A percentile compares a stretch with the other conserved stretches of the same genome.
phyloP scores from a whole-genome alignment of 2,329 filamentous ascomycete species.

The Penicillium paneum region DNA sequence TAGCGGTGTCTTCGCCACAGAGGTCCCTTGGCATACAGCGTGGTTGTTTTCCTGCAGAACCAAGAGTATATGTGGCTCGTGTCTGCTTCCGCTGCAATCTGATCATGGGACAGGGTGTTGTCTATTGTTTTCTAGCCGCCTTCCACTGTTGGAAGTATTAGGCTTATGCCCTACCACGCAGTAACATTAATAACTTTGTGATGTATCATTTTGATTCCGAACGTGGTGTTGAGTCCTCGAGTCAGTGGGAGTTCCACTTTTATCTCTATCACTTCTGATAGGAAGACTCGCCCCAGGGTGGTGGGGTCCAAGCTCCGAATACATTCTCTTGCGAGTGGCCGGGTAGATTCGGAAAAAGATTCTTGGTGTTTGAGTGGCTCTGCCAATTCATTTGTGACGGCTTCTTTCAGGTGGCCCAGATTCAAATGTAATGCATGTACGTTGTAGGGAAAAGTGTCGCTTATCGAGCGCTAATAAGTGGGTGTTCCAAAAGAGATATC shows the following conservation, averaged over 20 bases:
- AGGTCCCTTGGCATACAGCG: conserved; percentile 18
- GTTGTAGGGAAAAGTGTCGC: background rate
- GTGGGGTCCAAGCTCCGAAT: conserved; percentile 18
- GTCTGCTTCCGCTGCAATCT: conserved; percentile 3
- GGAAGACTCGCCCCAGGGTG: conserved; percentile 5
- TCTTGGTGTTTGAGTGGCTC: conserved; percentile 2
- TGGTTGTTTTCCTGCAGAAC: conserved; percentile 18
- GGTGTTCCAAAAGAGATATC: background rate
- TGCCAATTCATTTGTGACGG: conserved; percentile 9
- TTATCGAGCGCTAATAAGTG: conserved; percentile 10
- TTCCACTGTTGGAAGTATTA: background rate
- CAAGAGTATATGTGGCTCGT: conserved; percentile 18
- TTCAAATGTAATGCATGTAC: conserved; percentile 13
- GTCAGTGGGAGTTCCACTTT: conserved; percentile 12
- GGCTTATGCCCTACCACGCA: background rate
- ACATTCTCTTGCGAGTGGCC: conserved; percentile 5
- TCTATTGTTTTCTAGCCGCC: background rate
- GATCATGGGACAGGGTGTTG: conserved; percentile 6
- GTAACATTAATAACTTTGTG: background rate
- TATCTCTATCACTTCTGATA: conserved; percentile 19
- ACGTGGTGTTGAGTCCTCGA: background rate
- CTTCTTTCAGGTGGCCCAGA: conserved; percentile 12
- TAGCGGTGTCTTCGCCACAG: conserved; percentile 22
- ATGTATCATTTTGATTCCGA: conserved; percentile 3
- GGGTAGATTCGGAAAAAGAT: conserved; percentile 10